Conservation (phyloP, 192 early-diverging fungal genomes). For the Rhizophagus prolifer region DNA sequence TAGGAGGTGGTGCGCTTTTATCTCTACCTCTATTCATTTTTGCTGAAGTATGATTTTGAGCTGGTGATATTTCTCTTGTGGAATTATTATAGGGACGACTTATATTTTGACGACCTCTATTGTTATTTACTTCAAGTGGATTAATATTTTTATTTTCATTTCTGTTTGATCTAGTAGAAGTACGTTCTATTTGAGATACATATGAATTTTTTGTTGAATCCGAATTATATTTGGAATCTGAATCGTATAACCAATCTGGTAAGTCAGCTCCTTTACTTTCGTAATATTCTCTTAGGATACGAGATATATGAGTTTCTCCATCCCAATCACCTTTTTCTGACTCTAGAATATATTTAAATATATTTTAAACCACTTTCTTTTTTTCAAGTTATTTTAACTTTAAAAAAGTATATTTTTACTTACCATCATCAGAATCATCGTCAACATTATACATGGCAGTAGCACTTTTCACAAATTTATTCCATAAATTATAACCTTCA, state of each 20-base stretch:
- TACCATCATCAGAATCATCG: constrained; percentile 26
- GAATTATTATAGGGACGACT: no score
- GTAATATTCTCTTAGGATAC: constrained; percentile 50
- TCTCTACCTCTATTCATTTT: neutral
- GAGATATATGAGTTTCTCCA: constrained; percentile 55
- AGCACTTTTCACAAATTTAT: constrained; percentile 25
- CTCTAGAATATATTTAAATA: constrained; percentile 32
- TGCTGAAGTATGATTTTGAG: neutral
- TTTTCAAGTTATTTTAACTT: no score
- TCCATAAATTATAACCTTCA: constrained; percentile 6
- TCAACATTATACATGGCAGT: neutral
- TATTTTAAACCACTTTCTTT: no score
- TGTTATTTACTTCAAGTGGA: neutral
- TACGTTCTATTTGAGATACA: neutral
- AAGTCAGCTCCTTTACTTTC: constrained; percentile 41
- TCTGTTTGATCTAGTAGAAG: neutral
- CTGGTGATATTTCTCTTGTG: neutral
- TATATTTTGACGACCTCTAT: neutral
- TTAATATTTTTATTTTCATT: neutral
- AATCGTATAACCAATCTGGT: constrained; percentile 29
- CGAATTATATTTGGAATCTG: neutral
- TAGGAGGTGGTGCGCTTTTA: neutral
- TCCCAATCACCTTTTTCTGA: constrained; percentile 58
- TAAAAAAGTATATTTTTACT: neutral
- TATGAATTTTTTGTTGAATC: neutral